Evolutionary conservation across 805 yeast species (phyloP), one percentile per base, ranked within the genome.

Genomic region (Starmerella apicola): DNA sequence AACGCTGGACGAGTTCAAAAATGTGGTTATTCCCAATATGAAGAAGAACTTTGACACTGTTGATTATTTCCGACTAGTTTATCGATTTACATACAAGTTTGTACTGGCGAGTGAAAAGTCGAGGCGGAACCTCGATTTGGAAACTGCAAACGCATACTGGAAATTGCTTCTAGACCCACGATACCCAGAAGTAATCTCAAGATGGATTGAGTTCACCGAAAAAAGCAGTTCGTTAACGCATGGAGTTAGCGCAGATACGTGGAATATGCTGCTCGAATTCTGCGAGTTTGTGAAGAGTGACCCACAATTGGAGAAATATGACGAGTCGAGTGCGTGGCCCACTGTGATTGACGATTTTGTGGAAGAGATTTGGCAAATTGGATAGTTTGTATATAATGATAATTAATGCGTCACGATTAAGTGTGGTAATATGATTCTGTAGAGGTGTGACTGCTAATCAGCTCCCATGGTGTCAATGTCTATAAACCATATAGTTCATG

Each of bases 251-350:
- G 71, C 61, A 46, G 98, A 88, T 53, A 72, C 77, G 19, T 88
- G 96, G 96, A 68, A 72, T 45, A 85, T 86, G 96, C 63, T 81
- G 41, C 68, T 68, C 39, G 74, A 76, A 41, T 83, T 85, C 52
- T 59, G 78, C 40, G 51, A 50, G 59, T 63, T 39, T 71, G 71
- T 44, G 67, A 46, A 56, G 3, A 24, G 41, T 15, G 81, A 82
- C 43, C 73, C 80, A 0, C 46, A 53, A 1, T 62, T 88, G 4
- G 59, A 60, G 13, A 61, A 59, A 2, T 86, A 85, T 58, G 86
- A 80, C 51, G 91, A 79, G 48, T 70, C 72, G 50, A 85, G 80
- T 19, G 81, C 95, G 1, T 88, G 97, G 97, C 98, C 97, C 4
- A 73, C 81, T 39, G 63, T 83, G 15, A 74, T 88, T 48, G 98